A percentile compares a stretch with the other conserved stretches of the same genome.
These are phyloP conservation scores for Laburnicola sp. DNA, from an alignment of 2,329 filamentous ascomycete genomes.

Conservation along the genomic window DNA sequence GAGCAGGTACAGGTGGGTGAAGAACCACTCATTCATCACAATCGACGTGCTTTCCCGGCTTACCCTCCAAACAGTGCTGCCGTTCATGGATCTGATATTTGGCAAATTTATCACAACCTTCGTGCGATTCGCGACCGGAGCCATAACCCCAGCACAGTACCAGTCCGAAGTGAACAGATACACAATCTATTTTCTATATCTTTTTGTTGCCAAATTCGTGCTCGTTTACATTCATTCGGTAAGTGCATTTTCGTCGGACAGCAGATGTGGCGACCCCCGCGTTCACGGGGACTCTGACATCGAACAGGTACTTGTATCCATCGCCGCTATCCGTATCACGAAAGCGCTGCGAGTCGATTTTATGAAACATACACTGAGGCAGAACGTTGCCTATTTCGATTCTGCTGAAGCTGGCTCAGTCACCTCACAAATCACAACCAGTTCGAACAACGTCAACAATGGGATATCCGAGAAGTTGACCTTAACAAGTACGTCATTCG, in stretches of 20 bases:
- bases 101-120: constrained; percentile 54
- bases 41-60: too few species aligned
- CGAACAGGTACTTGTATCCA: constrained; percentile 46
- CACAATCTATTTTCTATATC: constrained; percentile 70
- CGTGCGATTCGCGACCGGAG: constrained; percentile 47
- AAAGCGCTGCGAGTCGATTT: constrained; percentile 62
- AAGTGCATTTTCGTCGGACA: too few species aligned
- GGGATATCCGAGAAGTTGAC: constrained; percentile 63
- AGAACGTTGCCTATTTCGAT: constrained; percentile 58
- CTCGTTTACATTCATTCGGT: constrained; percentile 57
- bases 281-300: too few species aligned
- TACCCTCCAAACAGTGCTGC: constrained; percentile 50
- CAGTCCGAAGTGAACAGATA: constrained; percentile 43
- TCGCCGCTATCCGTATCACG: constrained; percentile 56
- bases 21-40: too few species aligned
- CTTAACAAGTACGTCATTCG: constrained; percentile 40
- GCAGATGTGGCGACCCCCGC: too few species aligned
- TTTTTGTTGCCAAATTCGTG: constrained; percentile 68
- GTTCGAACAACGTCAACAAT: constrained; percentile 91
- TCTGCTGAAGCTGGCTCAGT: constrained; percentile 91
- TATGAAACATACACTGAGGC: constrained; percentile 62
- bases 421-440: constrained; percentile 89
- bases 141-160: constrained; percentile 38
- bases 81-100: constrained; percentile 58
- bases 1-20: too few species aligned